Conservation (phyloP, 192 early-diverging fungal genomes). For the Entomortierella chlamydospora region DNA sequence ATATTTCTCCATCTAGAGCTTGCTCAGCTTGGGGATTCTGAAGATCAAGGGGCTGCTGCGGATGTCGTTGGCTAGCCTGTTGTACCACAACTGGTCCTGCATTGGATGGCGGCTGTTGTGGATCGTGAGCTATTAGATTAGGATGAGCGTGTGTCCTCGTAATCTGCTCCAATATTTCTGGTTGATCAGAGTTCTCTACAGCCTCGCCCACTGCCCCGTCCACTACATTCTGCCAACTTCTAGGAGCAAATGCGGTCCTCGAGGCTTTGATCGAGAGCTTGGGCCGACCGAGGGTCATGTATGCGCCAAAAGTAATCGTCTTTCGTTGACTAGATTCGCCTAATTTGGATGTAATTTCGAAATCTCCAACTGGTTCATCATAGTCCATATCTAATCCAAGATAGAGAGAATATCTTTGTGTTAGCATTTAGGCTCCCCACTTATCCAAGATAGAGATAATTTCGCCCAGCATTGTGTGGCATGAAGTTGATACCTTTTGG, state of each 20-base stretch:
- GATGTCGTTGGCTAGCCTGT: constrained; percentile 36
- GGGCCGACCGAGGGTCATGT: constrained; percentile 39
- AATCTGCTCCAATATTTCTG: constrained; percentile 2
- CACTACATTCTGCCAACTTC: no score
- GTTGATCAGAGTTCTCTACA: no score
- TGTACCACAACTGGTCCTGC: constrained; percentile 7
- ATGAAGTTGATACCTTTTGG: constrained; percentile 11
- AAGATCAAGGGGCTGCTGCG: constrained; percentile 43
- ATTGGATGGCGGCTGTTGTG: constrained; percentile 34
- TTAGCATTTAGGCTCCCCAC: no score
- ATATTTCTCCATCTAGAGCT: constrained; percentile 17
- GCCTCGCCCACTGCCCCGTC: neutral
- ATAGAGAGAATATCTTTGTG: neutral
- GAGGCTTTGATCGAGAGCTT: constrained; percentile 20
- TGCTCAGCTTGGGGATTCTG: constrained; percentile 42
- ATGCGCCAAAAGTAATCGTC: constrained; percentile 43
- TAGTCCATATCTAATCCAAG: constrained; percentile 28
- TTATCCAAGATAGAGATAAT: no score
- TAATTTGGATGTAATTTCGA: constrained; percentile 24
- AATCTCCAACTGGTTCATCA: constrained; percentile 34
- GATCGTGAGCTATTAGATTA: constrained; percentile 21
- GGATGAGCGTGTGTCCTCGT: constrained; percentile 1
- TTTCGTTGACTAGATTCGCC: constrained; percentile 26
- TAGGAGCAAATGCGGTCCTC: neutral
- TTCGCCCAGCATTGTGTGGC: no score